Evolutionary conservation across 164 flowering plant genomes (phyloP), one percentile per base, ranked within the genome.

Genomic region (Nymphaea thermarum): DNA sequence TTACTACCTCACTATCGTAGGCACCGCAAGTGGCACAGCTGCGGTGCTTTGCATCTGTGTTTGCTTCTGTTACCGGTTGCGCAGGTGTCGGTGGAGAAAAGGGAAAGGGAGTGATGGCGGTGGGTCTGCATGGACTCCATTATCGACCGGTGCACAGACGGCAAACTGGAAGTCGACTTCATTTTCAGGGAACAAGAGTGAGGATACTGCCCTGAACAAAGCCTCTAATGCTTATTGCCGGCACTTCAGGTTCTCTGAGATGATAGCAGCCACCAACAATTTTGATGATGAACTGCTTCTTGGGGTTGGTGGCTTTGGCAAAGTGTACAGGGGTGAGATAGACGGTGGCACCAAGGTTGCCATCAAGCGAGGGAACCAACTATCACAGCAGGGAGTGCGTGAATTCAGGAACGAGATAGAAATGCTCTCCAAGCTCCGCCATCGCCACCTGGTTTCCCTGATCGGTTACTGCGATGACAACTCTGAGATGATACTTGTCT

Each of bases 321-420:
- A 78, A 63, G 85, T 82, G 42, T 82, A 82, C 79, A 82, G 44
- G 66, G 83, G 86, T 18, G 67, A 63, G 7, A 77, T 81, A 47
- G 82, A 75, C 16, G 79, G 70, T 42, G 78, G 76, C 36, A 77
- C 73, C n/a, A 68, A 66, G 65, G 86, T 83, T 5, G 86, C 86
- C 16, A 80, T 83, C 65, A 83, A 83, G 71, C 75, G 83, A n/a
- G 75, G 73, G 17, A 80, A 80, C 63, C 81, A 83, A 4, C 63
- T 71, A 2, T 78, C 84, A 6, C 70, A 71, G 55, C 86, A 83
- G 61, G 86, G 86, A 7, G 72, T 69, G 18, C 81, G 76, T 36
- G 86, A 83, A 68, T 83, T 83, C 66, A 80, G 67, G n/a, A 83
- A 81, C 2, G 86, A 83, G 71, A 81, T 83, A 25, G 86, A 81